Base-by-base conservation (phyloP, 352 stramenopile species). In the Phytophthora sp. region DNA sequence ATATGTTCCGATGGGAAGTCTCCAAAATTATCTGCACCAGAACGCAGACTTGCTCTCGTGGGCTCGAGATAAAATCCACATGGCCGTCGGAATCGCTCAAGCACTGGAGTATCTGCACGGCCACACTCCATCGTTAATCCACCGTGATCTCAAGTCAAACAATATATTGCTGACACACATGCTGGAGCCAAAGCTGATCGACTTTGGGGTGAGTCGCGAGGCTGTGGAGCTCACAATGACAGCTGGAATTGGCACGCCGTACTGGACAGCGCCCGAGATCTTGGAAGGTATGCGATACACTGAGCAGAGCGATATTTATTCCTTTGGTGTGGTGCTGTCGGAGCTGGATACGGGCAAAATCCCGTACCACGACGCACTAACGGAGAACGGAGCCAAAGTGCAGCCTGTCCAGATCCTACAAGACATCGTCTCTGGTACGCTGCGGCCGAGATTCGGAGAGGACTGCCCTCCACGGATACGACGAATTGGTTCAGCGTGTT, bases 201-300 rank as follows among this genome's bases (percentile, higher is more conserved):
- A 97, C 66, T 96, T 97, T 73, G 90, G 89, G 35, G 67, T 93
- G 68, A 84, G 68, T 18, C 84, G 59, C 3, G 36, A n/a, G 4
- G 15, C 31, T 15, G 36, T 50, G 18, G 59, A 73, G 0, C 7
- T 45, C 4, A 68, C 52, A 33, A 51, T 86, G 90, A 74, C 76
- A 71, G 49, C 85, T 3, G 85, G 89, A 27, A 88, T 92, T n/a
- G 89, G 89, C 5, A 97, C 88, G 1, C 80, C 84, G 9, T 88
- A 90, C 51, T 96, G 91, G 75, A 90, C 90, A 2, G 87, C 89
- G 0, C 89, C 88, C 0, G 89, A 96, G 65, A 66, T 95, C 15
- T 57, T 93, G 20, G 57, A 80, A 24, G 77, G 77, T 26, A 71
- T 85, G 18, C 49, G 66, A 1, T 92, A 85, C 64, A 81, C 72